Base-by-base conservation (phyloP, 805 yeast species). In the Kodamaea kaohsiungensis region DNA sequence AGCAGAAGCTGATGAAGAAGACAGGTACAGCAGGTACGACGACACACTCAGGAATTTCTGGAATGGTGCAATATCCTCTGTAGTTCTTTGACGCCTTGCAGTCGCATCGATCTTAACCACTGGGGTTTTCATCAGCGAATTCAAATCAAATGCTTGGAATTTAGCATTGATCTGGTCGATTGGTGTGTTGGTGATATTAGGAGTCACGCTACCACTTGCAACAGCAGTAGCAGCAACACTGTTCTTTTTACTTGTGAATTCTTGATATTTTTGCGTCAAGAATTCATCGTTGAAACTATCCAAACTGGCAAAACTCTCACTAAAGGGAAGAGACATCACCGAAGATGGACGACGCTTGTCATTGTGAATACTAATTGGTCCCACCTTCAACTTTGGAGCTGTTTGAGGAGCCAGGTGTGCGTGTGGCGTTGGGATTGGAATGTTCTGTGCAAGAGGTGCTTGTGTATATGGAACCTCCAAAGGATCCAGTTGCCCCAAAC, bases 281-380 rank as follows among this genome's bases (percentile, higher is more conserved):
- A 77, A 81, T 51, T 83, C 87, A 59, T 83, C 80, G 63, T 86
- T 85, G 55, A 82, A 79, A 65, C 91, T 84, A 62, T 86, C 91
- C 63, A 88, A 71, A 0, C 92, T 87, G 0, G 93, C 93, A 74
- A 87, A 87, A 57, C 91, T 86, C 43, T 88, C 89, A 56, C 83
- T 86, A 13, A 86, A 73, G 0, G 90, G 90, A 40, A 87, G 72
- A 25, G 86, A 80, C 53, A 87, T 85, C 45, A 88, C 79, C 25
- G 96, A 95, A 0, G 96, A 90, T 30, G 75, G 74, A 27, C 75
- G 55, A 35, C 65, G 54, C 10, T 63, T 53, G 42, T 53, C 56
- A 4, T 61, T 63, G 27, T 58, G 60, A 17, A 64, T 67, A 51
- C 65, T 61, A 18, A 72, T 65, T 1, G 78, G 77, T 0, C 75